Conservation (phyloP, 106 monocot genomes). For the Acorus gramineus region DNA sequence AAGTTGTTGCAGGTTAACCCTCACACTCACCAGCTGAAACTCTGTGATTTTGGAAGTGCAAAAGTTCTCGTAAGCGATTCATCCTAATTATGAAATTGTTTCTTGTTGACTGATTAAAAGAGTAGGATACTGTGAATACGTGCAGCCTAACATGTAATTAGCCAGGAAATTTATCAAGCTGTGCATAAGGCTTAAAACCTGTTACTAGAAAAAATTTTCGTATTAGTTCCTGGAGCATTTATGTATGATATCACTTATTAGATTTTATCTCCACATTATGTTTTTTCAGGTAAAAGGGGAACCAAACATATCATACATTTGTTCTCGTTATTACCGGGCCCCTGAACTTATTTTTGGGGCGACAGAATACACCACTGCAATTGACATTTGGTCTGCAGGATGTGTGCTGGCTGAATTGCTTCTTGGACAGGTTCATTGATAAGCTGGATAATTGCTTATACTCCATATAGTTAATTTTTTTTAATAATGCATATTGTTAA, state of each 20-base stretch:
- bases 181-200: too few species aligned
- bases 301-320: slow-evolving; percentile 54
- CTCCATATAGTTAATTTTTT: too few species aligned
- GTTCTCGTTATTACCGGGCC: slow-evolving; percentile 45
- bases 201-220: too few species aligned
- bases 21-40: slow-evolving; percentile 40
- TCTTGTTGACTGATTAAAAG: not conserved
- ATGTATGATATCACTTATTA: too few species aligned
- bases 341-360: slow-evolving; percentile 60
- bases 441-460: too few species aligned
- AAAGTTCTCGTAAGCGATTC: slow-evolving; percentile 33
- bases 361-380: slow-evolving; percentile 50
- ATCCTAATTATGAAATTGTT: not conserved
- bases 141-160: too few species aligned
- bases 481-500: too few species aligned
- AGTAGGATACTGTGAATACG: too few species aligned
- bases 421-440: slow-evolving; percentile 11
- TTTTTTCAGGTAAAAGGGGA: slow-evolving; percentile 37
- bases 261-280: too few species aligned
- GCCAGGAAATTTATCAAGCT: too few species aligned
- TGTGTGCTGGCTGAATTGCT: slow-evolving; percentile 32
- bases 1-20: slow-evolving; percentile 28
- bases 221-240: too few species aligned
- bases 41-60: slow-evolving; percentile 51
- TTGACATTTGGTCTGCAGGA: slow-evolving; percentile 55